phyloP scores from a whole-genome alignment of 257 asterid genomes.

The Buddleja alternifolia region DNA sequence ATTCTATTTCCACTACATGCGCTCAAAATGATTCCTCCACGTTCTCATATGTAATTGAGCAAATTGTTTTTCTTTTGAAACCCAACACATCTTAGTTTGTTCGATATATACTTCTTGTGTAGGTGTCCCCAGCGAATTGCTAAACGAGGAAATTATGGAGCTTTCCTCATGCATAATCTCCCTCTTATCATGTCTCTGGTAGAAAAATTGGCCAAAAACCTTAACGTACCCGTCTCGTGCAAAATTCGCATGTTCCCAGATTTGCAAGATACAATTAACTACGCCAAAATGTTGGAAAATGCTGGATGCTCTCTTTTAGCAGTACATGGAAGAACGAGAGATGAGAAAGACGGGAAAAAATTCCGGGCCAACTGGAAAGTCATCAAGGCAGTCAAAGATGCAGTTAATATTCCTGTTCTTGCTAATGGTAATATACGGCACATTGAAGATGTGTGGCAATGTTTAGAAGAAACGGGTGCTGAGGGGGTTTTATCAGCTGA shows the following conservation, averaged over 20 bases:
- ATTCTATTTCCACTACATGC: background rate
- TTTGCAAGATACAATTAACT: conserved; percentile 73
- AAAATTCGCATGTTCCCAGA: conserved; percentile 86
- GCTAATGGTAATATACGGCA: conserved; percentile 90
- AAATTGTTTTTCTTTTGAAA: background rate
- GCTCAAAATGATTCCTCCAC: background rate
- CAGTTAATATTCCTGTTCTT: conserved; percentile 85
- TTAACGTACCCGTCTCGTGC: conserved; percentile 84
- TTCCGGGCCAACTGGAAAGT: conserved; percentile 82
- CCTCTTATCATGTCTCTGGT: conserved; percentile 84
- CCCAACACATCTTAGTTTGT: conserved; percentile 11
- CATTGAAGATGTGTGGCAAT: conserved; percentile 69
- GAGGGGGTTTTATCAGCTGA: conserved; percentile 95
- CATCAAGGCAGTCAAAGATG: conserved; percentile 81
- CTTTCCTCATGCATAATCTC: conserved; percentile 97
- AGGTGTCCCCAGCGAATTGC: conserved; percentile 99
- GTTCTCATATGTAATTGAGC: too few relatives aligned
- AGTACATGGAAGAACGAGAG: conserved; percentile 95
- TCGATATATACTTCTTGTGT: conserved; percentile 14
- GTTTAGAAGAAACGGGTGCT: conserved; percentile 74
- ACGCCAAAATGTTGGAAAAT: conserved; percentile 94
- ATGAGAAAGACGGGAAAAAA: conserved; percentile 88
- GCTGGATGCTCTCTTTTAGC: conserved; percentile 96
- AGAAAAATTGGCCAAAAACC: conserved; percentile 71
- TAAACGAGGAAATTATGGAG: conserved; percentile 91